Evolutionary conservation across 768 basidiomycete species (phyloP), one percentile per base, ranked within the genome.

Genomic region (Mycena alexandri): DNA sequence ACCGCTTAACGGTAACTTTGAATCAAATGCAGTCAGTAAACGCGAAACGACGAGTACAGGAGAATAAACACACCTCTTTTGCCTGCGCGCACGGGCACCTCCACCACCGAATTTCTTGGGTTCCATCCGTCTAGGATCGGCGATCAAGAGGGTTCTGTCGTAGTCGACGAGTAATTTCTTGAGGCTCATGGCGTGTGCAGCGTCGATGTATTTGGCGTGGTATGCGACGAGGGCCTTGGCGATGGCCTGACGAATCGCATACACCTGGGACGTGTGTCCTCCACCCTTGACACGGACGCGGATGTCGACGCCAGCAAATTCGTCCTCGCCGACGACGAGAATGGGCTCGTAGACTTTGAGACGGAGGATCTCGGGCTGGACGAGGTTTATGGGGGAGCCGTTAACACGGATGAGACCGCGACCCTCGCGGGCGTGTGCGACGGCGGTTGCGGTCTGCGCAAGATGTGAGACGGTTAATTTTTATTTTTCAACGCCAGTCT

Each of bases 51-150:
- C 57, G 22, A 47, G 3, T 36, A 52, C 19, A 50, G n/a, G n/a
- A 43, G 48, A 48, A 42, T 36, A 75, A 24, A 75, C 87, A 68
- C 70, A 95, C 94, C 92, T 94, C 88, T 97, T 98, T 87, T 98
- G 96, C 83, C 96, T 92, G 85, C 96, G 93, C 66, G 96, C 95
- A 88, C 96, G 94, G 72, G 96, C 96, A 90, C 96, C 96, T 80
- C 86, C 87, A 86, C 96, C 96, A 88, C 96, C 97, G 80, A 99
- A 98, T 85, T 97, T 98, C 91, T 98, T 98, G 75, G 97, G 97
- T 81, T 99, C 97, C 92, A 93, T 94, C 85, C 97, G 92, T 84
- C 98, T 90, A 72, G 95, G 95, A 79, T 97, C 95, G 63, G 95
- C 93, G 72, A 96, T 96, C 75, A 96, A 81, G 68, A 97, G 83